Evolutionary conservation across 495 filamentous ascomycete genomes (phyloP).

Genomic region (Apiosordaria backusii): DNA sequence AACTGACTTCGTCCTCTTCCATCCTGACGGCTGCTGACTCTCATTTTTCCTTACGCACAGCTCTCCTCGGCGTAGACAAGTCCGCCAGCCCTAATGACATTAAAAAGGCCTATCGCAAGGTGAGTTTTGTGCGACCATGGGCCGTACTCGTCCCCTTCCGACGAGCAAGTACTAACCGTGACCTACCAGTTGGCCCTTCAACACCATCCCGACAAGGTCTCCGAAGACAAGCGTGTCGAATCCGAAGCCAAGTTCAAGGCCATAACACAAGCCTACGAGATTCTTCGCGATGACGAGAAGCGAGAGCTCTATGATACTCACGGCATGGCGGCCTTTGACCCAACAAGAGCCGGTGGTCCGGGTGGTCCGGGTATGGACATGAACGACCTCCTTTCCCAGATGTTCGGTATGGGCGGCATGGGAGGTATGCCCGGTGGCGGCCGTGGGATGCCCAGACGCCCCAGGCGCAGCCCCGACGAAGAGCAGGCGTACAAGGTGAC

Average conservation of each 20-base stretch:
- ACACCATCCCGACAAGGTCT: slow-evolving; percentile 93
- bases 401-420: slow-evolving; percentile 80
- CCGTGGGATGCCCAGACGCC: slow-evolving; percentile 52
- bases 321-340: slow-evolving; percentile 92
- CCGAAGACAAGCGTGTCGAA: slow-evolving; percentile 74
- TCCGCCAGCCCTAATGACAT: slow-evolving; percentile 76
- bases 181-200: slow-evolving; percentile 69
- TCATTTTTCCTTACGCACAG: slow-evolving; percentile 32
- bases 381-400: slow-evolving; percentile 85
- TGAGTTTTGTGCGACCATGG: slow-evolving; percentile 31
- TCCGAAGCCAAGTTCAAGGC: slow-evolving; percentile 89
- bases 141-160: slow-evolving; percentile 4
- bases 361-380: slow-evolving; percentile 73
- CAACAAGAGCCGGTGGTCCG: slow-evolving; percentile 55
- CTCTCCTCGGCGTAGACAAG: slow-evolving; percentile 70
- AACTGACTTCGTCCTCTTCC: neutral
- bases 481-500: slow-evolving; percentile 87
- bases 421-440: slow-evolving; percentile 53
- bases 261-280: slow-evolving; percentile 92
- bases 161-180: neutral
- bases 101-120: slow-evolving; percentile 97
- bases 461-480: slow-evolving; percentile 73
- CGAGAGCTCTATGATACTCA: slow-evolving; percentile 86
- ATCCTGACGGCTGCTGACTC: neutral
- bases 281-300: slow-evolving; percentile 93